Evolutionary conservation across 2,329 filamentous ascomycete genomes (phyloP).

Genomic region (Fusarium nanum): DNA sequence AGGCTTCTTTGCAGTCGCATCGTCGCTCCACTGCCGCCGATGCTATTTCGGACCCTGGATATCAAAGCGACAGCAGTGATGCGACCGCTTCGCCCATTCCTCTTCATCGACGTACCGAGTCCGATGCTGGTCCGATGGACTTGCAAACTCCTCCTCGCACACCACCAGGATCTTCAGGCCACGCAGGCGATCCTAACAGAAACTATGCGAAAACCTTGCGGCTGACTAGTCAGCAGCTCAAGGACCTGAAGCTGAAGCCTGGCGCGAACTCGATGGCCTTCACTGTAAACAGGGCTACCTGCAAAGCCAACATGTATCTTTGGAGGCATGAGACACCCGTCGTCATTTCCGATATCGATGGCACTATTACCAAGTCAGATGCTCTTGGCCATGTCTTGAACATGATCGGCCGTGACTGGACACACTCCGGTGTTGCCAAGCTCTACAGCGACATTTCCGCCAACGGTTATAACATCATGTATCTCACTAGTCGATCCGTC

Average conservation of each 20-base stretch:
- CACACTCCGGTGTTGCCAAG: constrained; percentile 95
- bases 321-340: constrained; percentile 94
- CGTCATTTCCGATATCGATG: constrained; percentile 98
- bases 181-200: constrained; percentile 75
- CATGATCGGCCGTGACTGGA: constrained; percentile 98
- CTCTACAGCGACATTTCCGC: constrained; percentile 94
- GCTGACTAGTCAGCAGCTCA: constrained; percentile 94
- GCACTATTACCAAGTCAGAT: constrained; percentile 98
- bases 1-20: constrained; percentile 60
- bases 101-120: constrained; percentile 73
- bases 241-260: constrained; percentile 81
- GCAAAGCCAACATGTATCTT: constrained; percentile 90
- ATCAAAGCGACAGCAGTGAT: constrained; percentile 88
- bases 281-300: constrained; percentile 94
- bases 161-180: constrained; percentile 72
- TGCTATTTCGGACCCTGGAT: constrained; percentile 90
- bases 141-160: constrained; percentile 74
- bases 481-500: constrained; percentile 92
- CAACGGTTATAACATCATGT: constrained; percentile 99
- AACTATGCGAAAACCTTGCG: constrained; percentile 98
- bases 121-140: constrained; percentile 67
- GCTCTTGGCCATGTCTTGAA: constrained; percentile 93
- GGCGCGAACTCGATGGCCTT: constrained; percentile 97
- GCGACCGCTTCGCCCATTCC: constrained; percentile 61
- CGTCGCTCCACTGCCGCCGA: constrained; percentile 73